Percentiles rank a stretch among this genome's conserved stretches.
Evolutionary conservation across 768 basidiomycete species (phyloP).

Genomic region (Kwoniella pini): DNA sequence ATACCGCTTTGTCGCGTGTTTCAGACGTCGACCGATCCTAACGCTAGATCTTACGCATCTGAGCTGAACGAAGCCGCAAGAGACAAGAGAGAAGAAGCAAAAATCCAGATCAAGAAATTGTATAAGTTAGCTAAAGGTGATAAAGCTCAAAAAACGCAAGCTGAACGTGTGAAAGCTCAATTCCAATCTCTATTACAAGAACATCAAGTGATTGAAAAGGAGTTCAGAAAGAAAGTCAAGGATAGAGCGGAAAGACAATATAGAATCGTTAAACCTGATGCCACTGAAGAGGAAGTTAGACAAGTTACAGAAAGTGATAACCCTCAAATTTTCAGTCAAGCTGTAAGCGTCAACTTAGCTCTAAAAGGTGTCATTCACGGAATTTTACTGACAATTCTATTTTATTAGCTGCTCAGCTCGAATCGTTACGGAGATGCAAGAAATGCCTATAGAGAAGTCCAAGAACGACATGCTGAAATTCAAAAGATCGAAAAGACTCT

Average conservation of each 20-base stretch:
- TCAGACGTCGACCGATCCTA: conserved; percentile 71
- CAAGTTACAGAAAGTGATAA: conserved; percentile 70
- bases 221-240: conserved; percentile 58
- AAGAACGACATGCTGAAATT: conserved; percentile 82
- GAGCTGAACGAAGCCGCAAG: conserved; percentile 50
- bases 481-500: conserved; percentile 80
- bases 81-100: conserved; percentile 54
- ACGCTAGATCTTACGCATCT: conserved; percentile 43
- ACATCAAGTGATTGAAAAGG: conserved; percentile 58
- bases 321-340: conserved; percentile 71
- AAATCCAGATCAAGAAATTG: conserved; percentile 55
- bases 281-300: conserved; percentile 74
- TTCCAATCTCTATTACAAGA: conserved; percentile 57
- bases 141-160: conserved; percentile 53
- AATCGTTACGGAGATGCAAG: conserved; percentile 80
- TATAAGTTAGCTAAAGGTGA: conserved; percentile 56
- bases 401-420: conserved; percentile 68
- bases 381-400: no score
- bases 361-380: no score
- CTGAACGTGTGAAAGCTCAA: conserved; percentile 55
- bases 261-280: conserved; percentile 71
- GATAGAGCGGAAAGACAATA: conserved; percentile 59
- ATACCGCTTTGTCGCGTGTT: conserved; percentile 37
- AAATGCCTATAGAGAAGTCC: conserved; percentile 81
- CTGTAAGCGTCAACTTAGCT: conserved; percentile 40